Base-by-base conservation (phyloP, 1,284 basidiomycete genomes). In the Ceratobasidium sp. region DNA sequence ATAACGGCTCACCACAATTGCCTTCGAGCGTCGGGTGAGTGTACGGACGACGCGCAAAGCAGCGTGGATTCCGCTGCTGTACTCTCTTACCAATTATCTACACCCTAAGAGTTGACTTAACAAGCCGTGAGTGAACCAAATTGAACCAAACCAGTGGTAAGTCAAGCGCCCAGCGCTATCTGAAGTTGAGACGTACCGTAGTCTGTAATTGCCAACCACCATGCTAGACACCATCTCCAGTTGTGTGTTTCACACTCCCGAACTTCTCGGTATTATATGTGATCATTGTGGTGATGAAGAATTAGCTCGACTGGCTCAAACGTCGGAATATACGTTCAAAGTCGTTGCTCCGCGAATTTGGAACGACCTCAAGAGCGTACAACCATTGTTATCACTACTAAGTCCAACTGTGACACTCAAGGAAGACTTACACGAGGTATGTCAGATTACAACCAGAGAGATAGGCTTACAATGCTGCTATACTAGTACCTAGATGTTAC, bases 241-340 rank as follows among this genome's bases (percentile, higher is more conserved):
- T 20, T 10, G 15, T 15, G 42, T 23, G 10, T 44, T 65, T 17
- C 44, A 65, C 20, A 65, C 7, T 7, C 23, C n/a, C 40, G 62
- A 65, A 17, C 20, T 65, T 44, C 40, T 65, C n/a, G 23, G 44
- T 13, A 40, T 12, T n/a, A 65, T 65, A 23, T 65, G 62, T 42
- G 20, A 46, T 9, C 23, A 46, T 20, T 64, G 3, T 9, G 23
- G 17, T 17, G 6, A 13, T 3, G 42, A 7, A 15, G 42, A 65
- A 2, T 6, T 1, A 20, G 10, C 23, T 65, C 62, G 42, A 28
- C 2, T 65, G 23, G 42, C 38, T n/a, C 33, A 42, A 5, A 20
- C 38, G 2, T 65, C 42, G 17, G 42, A 20, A 3, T 28, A 26
- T 3, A 28, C 42, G 5, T 65, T 65, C 33, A 15, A 9, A 9